phyloP scores from a whole-genome alignment of 164 flowering plant genomes.

The Warburgia ugandensis region DNA sequence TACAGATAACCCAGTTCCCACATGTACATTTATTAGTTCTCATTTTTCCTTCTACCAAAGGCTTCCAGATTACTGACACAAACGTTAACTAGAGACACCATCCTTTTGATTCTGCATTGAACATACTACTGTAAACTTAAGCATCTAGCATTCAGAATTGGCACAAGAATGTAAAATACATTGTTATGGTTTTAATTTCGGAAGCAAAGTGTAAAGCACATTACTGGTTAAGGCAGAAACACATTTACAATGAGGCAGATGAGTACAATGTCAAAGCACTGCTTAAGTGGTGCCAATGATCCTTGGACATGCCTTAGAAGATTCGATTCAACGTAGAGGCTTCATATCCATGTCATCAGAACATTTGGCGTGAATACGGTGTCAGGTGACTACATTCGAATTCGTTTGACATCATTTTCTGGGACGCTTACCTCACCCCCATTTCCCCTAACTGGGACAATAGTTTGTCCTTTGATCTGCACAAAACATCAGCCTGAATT shows the following conservation, averaged over 20 bases:
- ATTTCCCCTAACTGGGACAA: conserved; percentile 21
- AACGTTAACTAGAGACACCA: too few relatives aligned
- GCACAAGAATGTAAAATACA: not conserved
- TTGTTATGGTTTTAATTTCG: not conserved
- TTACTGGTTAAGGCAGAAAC: not conserved
- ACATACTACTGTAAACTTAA: too few relatives aligned
- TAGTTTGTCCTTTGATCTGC: conserved; percentile 33
- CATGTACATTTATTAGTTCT: not conserved
- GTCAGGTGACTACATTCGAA: conserved; percentile 22
- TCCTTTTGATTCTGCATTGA: too few relatives aligned
- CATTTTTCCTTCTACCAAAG: too few relatives aligned
- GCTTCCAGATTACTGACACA: too few relatives aligned
- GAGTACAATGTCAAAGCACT: conserved; percentile 3
- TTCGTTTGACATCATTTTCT: conserved; percentile 62
- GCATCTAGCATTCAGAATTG: not conserved
- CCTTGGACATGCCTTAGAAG: not conserved
- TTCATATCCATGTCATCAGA: not conserved
- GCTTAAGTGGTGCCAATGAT: not conserved
- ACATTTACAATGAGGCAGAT: conserved; percentile 9
- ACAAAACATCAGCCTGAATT: conserved; percentile 1
- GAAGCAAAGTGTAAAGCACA: not conserved
- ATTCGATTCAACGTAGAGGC: not conserved
- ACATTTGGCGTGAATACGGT: not conserved
- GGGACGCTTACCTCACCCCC: conserved; percentile 64
- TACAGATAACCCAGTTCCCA: not conserved